Conservation (phyloP, 2,329 filamentous ascomycete species). For the Corynespora cassiicola region DNA sequence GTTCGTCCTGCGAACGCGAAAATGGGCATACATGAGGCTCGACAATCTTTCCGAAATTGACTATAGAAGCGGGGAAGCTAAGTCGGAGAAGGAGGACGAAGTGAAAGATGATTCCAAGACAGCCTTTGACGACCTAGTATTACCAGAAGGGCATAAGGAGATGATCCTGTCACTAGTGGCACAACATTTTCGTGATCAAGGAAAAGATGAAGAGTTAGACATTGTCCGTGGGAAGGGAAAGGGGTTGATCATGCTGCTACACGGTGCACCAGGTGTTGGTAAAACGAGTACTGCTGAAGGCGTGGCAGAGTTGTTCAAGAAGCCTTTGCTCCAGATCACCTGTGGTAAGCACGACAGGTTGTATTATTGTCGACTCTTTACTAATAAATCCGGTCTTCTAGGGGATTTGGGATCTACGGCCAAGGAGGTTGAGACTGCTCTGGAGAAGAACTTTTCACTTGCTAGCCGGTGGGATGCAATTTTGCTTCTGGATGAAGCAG, state of each 20-base stretch:
- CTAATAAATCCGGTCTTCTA: no score
- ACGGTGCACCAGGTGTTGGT: slow-evolving; percentile 16
- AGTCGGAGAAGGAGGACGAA: no score
- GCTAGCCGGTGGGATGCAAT: slow-evolving; percentile 30
- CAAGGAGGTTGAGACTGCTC: slow-evolving; percentile 10
- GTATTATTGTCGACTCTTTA: no score
- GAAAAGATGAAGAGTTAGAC: slow-evolving; percentile 4
- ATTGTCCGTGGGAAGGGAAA: slow-evolving; percentile 5
- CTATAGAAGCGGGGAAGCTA: no score
- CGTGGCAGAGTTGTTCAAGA: slow-evolving; percentile 5
- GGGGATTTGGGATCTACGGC: slow-evolving; percentile 17
- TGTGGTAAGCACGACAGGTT: no score
- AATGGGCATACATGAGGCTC: no score
- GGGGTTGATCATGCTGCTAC: slow-evolving; percentile 9
- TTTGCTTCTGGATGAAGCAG: slow-evolving; percentile 44
- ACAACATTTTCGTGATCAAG: slow-evolving; percentile 10
- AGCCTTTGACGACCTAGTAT: slow-evolving; percentile 5
- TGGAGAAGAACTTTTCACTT: slow-evolving; percentile 14
- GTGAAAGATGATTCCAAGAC: neutral
- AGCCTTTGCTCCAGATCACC: slow-evolving; percentile 12
- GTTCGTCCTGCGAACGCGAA: slow-evolving; percentile 14
- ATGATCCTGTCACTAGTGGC: slow-evolving; percentile 8
- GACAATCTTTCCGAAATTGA: no score
- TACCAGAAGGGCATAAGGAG: slow-evolving; percentile 6
- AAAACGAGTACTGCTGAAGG: slow-evolving; percentile 18